Evolutionary conservation across 2,329 filamentous ascomycete genomes (phyloP), one percentile per base, ranked within the genome.

Genomic region (Blastomyces parvus): DNA sequence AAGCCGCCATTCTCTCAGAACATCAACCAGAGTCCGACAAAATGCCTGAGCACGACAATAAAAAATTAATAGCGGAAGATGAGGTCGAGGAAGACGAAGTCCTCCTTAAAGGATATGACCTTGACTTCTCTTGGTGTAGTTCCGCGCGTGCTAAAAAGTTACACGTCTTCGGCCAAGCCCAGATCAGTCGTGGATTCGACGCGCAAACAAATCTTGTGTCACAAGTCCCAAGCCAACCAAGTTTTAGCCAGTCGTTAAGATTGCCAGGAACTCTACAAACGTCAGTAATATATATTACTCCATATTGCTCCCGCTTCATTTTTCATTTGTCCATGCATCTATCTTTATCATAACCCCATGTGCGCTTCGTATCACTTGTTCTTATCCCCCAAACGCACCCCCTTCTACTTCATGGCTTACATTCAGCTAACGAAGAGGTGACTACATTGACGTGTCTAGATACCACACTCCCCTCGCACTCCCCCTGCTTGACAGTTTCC

Each of bases 401-500:
- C 44, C 44, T 22, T 19, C 30, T 59, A 58, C 11, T 58, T 17
- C 4, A 22, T n/a, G 7, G n/a, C 17, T 58, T 40, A 57, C 50
- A 30, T 19, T 6, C 2, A 38, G 56, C 56, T 58, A 44, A 58
- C n/a, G 17, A 17, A 36, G 33, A 22, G 55, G 22, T 13, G 19
- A n/a, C 36, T 38, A 4, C 42, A 44, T 42, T 58, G 22, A 55
- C 17, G 9, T 36, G 19, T 56, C 2, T 53, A 78, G 76, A 59
- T 77, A 73, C 64, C 64, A 73, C 48, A 72, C 73, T 40, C 67
- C 72, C 25, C 80, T 93, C 8, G 78, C 83, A 1, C 94, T 91
- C 70, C 91, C 93, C 0, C 72, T 92, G 36, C 82, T 96, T 42
- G 87, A 94, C 71, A 96, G 91, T 73, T 97, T 89, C 72, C 94